Evolutionary conservation across 345 rosid species (phyloP).

Genomic region (Populus davidiana): DNA sequence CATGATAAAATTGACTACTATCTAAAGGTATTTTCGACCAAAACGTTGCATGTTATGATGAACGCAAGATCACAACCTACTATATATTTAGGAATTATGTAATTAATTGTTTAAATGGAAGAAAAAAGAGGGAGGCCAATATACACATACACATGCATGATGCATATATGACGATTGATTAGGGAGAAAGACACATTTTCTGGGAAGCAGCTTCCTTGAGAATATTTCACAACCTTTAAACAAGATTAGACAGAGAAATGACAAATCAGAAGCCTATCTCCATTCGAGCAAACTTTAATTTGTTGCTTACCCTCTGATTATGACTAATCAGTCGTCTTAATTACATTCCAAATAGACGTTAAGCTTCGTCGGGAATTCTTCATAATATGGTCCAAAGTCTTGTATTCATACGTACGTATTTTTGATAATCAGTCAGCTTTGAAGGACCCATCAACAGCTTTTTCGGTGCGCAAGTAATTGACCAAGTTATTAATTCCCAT

Average conservation of each 20-base stretch:
- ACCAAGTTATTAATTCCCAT: neutral
- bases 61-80: no score
- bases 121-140: neutral
- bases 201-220: neutral
- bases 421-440: neutral
- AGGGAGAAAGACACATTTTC: neutral
- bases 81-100: no score
- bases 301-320: neutral
- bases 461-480: constrained; percentile 1
- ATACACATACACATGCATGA: neutral
- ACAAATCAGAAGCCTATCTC: neutral
- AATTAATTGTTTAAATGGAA: neutral
- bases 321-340: constrained; percentile 2
- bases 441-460: neutral
- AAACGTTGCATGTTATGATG: no score
- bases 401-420: neutral
- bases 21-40: neutral
- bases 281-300: neutral
- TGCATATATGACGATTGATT: constrained; percentile 10
- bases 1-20: neutral
- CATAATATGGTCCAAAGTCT: neutral
- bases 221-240: neutral
- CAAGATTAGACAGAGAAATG: constrained; percentile 2
- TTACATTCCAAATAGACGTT: no score
- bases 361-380: neutral